A percentile compares a stretch with the other conserved stretches of the same genome.
phyloP scores from a whole-genome alignment of 352 stramenopile genomes.

The Pythium folliculosum region DNA sequence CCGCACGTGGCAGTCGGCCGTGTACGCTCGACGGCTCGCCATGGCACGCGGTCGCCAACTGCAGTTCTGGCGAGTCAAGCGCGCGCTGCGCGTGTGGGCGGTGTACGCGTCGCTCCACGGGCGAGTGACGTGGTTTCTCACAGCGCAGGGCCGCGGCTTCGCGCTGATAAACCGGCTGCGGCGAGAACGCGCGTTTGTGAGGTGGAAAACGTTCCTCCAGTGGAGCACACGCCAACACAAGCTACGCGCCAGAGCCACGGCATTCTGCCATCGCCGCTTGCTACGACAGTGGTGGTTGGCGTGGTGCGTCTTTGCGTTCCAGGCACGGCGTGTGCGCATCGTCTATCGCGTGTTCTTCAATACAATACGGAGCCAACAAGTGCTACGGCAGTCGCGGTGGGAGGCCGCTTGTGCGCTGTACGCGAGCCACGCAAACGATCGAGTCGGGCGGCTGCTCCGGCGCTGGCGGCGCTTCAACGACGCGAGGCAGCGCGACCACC shows the following conservation, averaged over 20 bases:
- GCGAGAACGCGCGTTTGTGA: not conserved
- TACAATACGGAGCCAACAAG: not conserved
- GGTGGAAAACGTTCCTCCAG: slow-evolving; percentile 20
- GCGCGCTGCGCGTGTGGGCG: slow-evolving; percentile 5
- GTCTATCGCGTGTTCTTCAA: slow-evolving; percentile 17
- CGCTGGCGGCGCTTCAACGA: slow-evolving; percentile 21
- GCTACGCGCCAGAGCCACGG: not conserved
- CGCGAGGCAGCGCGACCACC: slow-evolving; percentile 16
- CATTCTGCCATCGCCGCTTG: not conserved
- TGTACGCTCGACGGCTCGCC: slow-evolving; percentile 5
- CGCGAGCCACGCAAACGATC: not conserved
- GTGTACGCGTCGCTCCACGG: slow-evolving; percentile 7
- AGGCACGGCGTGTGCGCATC: not conserved
- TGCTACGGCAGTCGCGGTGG: not conserved
- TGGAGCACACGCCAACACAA: not conserved
- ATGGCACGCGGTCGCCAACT: slow-evolving; percentile 7
- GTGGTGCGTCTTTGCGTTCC: slow-evolving; percentile 13
- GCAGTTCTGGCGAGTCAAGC: slow-evolving; percentile 7
- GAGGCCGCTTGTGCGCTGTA: not conserved
- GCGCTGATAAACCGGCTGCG: slow-evolving; percentile 22
- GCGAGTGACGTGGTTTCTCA: slow-evolving; percentile 21
- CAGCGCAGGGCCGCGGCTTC: not conserved
- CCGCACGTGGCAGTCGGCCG: not conserved
- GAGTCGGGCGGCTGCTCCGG: slow-evolving; percentile 4
- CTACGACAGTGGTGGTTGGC: slow-evolving; percentile 6